Base-by-base conservation (phyloP, 2,329 filamentous ascomycete genomes). In the Fusarium austroafricanum region DNA sequence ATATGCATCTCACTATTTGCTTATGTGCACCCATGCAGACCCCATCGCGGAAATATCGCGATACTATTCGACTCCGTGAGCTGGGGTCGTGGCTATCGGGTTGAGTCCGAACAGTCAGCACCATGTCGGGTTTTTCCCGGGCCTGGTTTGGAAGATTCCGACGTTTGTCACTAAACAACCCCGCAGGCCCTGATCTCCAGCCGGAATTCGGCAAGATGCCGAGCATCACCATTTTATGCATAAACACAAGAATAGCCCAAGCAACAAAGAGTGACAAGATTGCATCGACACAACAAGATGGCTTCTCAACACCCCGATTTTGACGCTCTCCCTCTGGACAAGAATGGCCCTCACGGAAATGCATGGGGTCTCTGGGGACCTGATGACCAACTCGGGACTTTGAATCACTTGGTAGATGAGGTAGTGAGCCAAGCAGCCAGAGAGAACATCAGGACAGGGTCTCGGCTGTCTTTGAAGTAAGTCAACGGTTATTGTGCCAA, bases 281-380 rank as follows among this genome's bases (percentile, higher is more conserved):
- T 9, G 10, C 15, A 20, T 10, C 12, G 6, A 20, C 3, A 15
- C 10, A 47, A 10, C 3, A n/a, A n/a, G n/a, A 64, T 63, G 61
- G 2, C 61, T n/a, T 14, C 18, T 26, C 45, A 35, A 6, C 23
- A 58, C 8, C 58, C 52, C 0, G 7, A 28, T 15, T 64, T 64
- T 14, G 37, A 57, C 3, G 8, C 33, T 9, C 52, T 64, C 7
- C 52, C 58, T 1, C n/a, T 64, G 4, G 61, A 63, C 35, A 63
- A 64, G 46, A 49, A n/a, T 10, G 61, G 61, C 10, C 52, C 58
- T 17, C 31, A 20, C 2, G 61, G 61, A 1, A 64, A 64, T 10
- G 52, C 58, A 17, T 64, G 58, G 61, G 58, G 61, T 4, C 39
- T 52, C 3, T 64, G 58, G 61, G 52, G 52, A 2, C 11, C 31